These are phyloP conservation scores for Friedmanniomyces simplex DNA, from an alignment of 495 filamentous ascomycete genomes.

Conservation along the genomic window DNA sequence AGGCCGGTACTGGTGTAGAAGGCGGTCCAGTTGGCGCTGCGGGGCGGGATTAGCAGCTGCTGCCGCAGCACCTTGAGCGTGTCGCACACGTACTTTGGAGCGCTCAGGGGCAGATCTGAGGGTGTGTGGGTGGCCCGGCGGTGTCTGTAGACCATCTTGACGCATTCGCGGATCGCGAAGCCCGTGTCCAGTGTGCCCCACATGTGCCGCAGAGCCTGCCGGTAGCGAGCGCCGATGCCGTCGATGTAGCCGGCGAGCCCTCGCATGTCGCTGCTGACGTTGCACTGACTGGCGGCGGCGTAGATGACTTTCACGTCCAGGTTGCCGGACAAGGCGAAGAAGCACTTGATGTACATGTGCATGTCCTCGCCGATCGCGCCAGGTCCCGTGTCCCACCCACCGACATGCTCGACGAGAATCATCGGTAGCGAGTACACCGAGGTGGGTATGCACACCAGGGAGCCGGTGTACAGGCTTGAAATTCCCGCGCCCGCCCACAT, in stretches of 20 bases:
- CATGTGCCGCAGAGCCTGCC: conserved; percentile 60
- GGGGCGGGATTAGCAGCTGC: not conserved
- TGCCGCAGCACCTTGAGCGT: not conserved
- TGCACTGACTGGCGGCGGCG: conserved; percentile 57
- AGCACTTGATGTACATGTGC: conserved; percentile 68
- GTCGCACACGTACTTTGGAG: conserved; percentile 13
- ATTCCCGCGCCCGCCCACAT: conserved; percentile 57
- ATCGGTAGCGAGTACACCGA: conserved; percentile 61
- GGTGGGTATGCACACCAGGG: conserved; percentile 52
- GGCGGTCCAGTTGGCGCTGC: conserved; percentile 8
- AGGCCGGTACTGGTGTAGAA: conserved; percentile 10
- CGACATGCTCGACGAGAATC: conserved; percentile 49
- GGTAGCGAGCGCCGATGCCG: conserved; percentile 50
- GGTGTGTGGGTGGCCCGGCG: not conserved
- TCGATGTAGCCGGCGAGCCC: conserved; percentile 40
- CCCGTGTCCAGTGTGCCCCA: conserved; percentile 61
- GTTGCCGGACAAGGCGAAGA: conserved; percentile 56
- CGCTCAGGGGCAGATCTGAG: conserved; percentile 6
- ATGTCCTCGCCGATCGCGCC: conserved; percentile 63
- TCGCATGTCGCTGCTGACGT: conserved; percentile 45
- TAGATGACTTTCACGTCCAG: conserved; percentile 41
- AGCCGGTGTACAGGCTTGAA: conserved; percentile 52
- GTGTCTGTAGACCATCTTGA: conserved; percentile 8
- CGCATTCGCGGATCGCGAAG: conserved; percentile 34
- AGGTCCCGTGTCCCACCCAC: conserved; percentile 55